Evolutionary conservation across 2,329 filamentous ascomycete species (phyloP).

Genomic region (Trichophyton schoenleinii): DNA sequence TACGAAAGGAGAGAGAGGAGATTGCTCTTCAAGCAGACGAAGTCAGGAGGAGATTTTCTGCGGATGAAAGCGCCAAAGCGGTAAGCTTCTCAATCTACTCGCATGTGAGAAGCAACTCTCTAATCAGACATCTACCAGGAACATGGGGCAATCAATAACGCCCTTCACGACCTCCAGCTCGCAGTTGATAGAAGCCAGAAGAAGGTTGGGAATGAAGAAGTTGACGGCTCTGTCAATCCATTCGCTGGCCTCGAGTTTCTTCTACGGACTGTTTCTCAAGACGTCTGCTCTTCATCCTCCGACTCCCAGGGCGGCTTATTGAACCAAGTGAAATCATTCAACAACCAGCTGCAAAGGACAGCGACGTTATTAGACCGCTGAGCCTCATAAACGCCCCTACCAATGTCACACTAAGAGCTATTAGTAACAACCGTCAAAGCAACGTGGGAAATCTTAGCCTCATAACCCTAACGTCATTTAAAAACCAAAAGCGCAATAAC

Average conservation of each 20-base stretch:
- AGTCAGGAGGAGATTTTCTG: conserved; percentile 31
- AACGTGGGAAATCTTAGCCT: no score
- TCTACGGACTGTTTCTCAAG: conserved; percentile 30
- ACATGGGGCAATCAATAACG: conserved; percentile 31
- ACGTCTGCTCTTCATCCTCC: conserved; percentile 29
- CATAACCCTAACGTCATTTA: no score
- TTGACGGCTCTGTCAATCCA: conserved; percentile 11
- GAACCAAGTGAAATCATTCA: conserved; percentile 31
- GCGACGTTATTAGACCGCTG: not conserved
- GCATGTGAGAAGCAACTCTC: not conserved
- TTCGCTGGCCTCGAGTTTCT: conserved; percentile 31
- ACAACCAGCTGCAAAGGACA: conserved; percentile 28
- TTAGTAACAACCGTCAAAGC: no score
- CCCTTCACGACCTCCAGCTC: conserved; percentile 30
- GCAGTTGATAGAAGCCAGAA: conserved; percentile 28
- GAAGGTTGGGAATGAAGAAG: conserved; percentile 11
- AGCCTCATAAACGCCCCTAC: not conserved
- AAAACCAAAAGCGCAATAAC: no score
- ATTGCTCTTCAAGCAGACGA: conserved; percentile 40
- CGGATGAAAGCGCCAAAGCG: conserved; percentile 26
- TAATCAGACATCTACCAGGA: conserved; percentile 17
- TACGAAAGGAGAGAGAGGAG: conserved; percentile 38
- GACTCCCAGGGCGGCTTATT: conserved; percentile 31
- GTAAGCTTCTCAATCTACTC: conserved; percentile 17
- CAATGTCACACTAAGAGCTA: no score